Evolutionary conservation across 306 rosid genomes (phyloP), one percentile per base, ranked within the genome.

Genomic region (Pterocarpus macrocarpus): DNA sequence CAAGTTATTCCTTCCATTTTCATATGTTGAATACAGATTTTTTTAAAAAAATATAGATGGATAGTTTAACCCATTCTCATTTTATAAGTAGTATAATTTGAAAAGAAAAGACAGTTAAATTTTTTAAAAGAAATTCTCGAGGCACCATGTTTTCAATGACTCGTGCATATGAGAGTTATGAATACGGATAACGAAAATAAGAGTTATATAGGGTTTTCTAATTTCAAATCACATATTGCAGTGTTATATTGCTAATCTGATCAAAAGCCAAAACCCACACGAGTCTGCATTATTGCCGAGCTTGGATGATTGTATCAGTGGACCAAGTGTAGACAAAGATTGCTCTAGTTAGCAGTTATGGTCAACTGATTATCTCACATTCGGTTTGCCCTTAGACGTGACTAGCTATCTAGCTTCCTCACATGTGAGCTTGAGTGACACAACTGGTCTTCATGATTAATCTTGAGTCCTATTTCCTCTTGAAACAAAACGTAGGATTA

Each of bases 391-490:
- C 4, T 53, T 16, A 52, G 68, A 58, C 78, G 68, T 58, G 68
- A 73, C 39, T 17, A 36, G 52, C 53, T 73, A 5, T 38, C 17
- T 56, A 12, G 55, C 13, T 73, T 35, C 76, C 45, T 35, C 14
- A 33, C 76, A 52, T 71, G 64, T n/a, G 76, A 49, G 15, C 45
- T 44, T 7, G 4, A 38, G 10, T 32, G 36, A 70, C 17, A 33
- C 55, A 47, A 77, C 41, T 41, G 28, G 59, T 63, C 64, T 62
- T 80, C 66, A 50, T 71, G 69, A 71, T 59, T 71, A 61, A 80
- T 52, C 78, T 39, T 39, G 62, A 63, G 17, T 45, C 32, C 30
- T 53, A 56, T 64, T 69, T 10, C 64, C 61, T 52, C 8, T 12
- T 5, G 52, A 50, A 77, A 71, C 41, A 43, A 58, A 17, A 72